Percentiles rank a stretch among this genome's conserved stretches.
Conservation (phyloP, 148 eudicot species). For the Chenopodium suecicum region DNA sequence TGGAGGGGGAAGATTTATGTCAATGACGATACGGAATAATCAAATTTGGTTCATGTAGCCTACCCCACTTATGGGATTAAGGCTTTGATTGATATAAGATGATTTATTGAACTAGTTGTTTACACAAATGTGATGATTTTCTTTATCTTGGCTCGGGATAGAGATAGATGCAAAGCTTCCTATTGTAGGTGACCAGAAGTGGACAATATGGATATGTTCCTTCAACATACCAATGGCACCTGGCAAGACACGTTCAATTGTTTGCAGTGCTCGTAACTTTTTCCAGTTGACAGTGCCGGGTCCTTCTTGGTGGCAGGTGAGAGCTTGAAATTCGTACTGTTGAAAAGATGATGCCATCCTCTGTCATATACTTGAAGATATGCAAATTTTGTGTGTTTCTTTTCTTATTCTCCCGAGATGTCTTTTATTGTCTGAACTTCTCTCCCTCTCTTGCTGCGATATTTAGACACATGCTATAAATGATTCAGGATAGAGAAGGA, state of each 20-base stretch:
- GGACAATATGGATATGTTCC: slow-evolving; percentile 99
- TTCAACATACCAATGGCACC: slow-evolving; percentile 99
- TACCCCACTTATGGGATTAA: too few species aligned
- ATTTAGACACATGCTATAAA: not conserved
- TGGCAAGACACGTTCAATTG: slow-evolving; percentile 99
- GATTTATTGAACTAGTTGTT: not conserved
- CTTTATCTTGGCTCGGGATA: slow-evolving; percentile 44
- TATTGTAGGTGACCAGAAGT: slow-evolving; percentile 86
- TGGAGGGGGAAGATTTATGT: not conserved
- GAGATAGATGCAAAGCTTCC: slow-evolving; percentile 93
- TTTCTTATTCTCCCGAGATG: not conserved
- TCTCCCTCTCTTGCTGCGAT: too few species aligned
- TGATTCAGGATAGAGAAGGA: too few species aligned
- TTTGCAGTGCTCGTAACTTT: slow-evolving; percentile 97
- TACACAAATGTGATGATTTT: not conserved
- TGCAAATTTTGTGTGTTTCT: not conserved
- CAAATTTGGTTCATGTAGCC: too few species aligned
- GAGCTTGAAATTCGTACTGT: slow-evolving; percentile 3
- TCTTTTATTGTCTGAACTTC: not conserved
- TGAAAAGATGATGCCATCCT: not conserved
- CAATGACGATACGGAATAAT: too few species aligned
- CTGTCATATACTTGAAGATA: not conserved
- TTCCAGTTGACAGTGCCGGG: slow-evolving; percentile 96
- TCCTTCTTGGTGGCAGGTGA: slow-evolving; percentile 98
- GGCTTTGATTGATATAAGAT: not conserved